A percentile compares a stretch with the other conserved stretches of the same genome.
phyloP scores from a whole-genome alignment of 768 basidiomycete genomes.

The Kwoniella mangroviensis region DNA sequence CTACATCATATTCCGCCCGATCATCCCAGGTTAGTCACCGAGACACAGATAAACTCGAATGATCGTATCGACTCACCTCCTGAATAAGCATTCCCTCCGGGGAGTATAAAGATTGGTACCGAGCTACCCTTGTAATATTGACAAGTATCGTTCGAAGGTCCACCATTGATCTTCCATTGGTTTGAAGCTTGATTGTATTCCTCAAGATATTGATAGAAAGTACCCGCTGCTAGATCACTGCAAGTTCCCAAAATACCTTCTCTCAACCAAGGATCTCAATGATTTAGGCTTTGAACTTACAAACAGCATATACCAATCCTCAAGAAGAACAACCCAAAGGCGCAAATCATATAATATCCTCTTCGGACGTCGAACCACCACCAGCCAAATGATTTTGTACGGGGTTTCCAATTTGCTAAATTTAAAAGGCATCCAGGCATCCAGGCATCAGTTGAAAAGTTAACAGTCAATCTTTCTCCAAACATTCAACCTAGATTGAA shows the following conservation, averaged over 20 bases:
- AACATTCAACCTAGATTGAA: not conserved
- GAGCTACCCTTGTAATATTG: constrained; percentile 32
- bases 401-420: constrained; percentile 23
- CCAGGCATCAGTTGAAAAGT: not conserved
- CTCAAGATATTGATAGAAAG: constrained; percentile 14
- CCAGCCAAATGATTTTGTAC: constrained; percentile 15
- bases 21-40: not conserved
- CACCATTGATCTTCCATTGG: constrained; percentile 21
- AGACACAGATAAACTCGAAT: not conserved
- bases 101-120: constrained; percentile 21
- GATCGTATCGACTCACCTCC: constrained; percentile 26
- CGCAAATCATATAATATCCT: constrained; percentile 21
- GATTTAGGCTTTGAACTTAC: constrained; percentile 19
- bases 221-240: constrained; percentile 19
- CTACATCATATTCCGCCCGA: not conserved
- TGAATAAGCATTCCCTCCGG: constrained; percentile 11
- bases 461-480: not conserved
- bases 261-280: constrained; percentile 1
- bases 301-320: constrained; percentile 21
- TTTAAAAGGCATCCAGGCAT: not conserved
- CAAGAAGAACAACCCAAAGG: constrained; percentile 11
- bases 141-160: constrained; percentile 23
- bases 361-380: constrained; percentile 33
- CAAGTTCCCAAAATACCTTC: not conserved
- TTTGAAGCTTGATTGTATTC: constrained; percentile 16